phyloP scores from a whole-genome alignment of 345 rosid genomes.

The Tarenaya hassleriana region DNA sequence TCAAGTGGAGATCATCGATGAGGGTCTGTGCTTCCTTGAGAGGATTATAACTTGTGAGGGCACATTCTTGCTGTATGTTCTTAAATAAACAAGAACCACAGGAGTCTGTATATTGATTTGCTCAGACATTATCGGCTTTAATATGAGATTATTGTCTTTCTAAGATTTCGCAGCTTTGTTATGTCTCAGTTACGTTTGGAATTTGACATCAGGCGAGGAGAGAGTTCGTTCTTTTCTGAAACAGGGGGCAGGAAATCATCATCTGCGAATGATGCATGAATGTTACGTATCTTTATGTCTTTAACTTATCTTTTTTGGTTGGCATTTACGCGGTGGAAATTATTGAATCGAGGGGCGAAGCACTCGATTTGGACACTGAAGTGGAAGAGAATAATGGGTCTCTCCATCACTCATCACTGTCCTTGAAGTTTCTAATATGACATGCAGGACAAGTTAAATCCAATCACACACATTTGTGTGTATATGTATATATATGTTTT shows the following conservation, averaged over 20 bases:
- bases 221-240: background rate
- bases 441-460: no score
- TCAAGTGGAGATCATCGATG: no score
- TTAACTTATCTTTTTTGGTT: conserved; percentile 6
- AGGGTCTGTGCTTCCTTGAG: no score
- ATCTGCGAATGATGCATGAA: no score
- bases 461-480: background rate
- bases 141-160: background rate
- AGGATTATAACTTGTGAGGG: conserved; percentile 21
- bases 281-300: no score
- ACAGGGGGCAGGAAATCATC: conserved; percentile 14
- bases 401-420: background rate
- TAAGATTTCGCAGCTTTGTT: background rate
- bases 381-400: conserved; percentile 17
- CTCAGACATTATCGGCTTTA: conserved; percentile 18
- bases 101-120: conserved; percentile 15
- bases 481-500: background rate
- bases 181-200: conserved; percentile 8
- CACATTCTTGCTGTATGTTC: conserved; percentile 20
- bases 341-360: conserved; percentile 9
- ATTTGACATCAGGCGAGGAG: conserved; percentile 16
- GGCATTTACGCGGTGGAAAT: background rate
- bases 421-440: conserved; percentile 6
- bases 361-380: background rate
- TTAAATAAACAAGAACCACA: conserved; percentile 17